phyloP scores from a whole-genome alignment of 768 basidiomycete genomes.

The Boletus fagicola region DNA sequence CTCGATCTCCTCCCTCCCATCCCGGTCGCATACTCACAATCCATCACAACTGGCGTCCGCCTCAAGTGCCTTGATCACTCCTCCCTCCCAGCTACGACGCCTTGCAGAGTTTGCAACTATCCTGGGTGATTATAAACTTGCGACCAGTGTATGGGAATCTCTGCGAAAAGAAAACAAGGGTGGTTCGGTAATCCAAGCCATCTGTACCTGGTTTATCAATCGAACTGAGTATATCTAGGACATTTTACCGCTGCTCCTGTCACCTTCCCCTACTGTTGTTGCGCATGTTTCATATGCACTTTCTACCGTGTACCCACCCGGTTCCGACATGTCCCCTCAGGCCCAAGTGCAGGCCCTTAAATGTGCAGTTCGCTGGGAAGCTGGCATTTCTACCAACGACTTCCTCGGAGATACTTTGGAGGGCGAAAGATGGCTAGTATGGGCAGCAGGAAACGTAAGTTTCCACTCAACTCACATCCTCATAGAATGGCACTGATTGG shows the following conservation, averaged over 20 bases:
- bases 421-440: conserved; percentile 84
- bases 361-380: conserved; percentile 77
- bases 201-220: background rate
- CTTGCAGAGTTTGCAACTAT: conserved; percentile 95
- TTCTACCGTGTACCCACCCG: conserved; percentile 42
- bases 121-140: conserved; percentile 86
- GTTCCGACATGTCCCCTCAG: conserved; percentile 52
- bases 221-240: conserved; percentile 50
- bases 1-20: conserved; percentile 33
- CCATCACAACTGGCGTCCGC: conserved; percentile 30
- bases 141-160: conserved; percentile 80
- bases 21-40: conserved; percentile 40
- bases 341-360: conserved; percentile 67
- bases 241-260: conserved; percentile 69
- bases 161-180: conserved; percentile 83
- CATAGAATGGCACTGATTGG: conserved; percentile 26
- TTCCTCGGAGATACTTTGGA: conserved; percentile 59
- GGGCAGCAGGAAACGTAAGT: conserved; percentile 79
- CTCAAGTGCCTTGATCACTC: conserved; percentile 26
- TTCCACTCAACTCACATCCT: background rate
- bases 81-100: conserved; percentile 74
- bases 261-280: conserved; percentile 61
- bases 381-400: conserved; percentile 54
- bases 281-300: conserved; percentile 65
- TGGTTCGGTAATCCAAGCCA: conserved; percentile 60